Evolutionary conservation across 257 asterid genomes (phyloP).

Genomic region (Solanum sitiens): DNA sequence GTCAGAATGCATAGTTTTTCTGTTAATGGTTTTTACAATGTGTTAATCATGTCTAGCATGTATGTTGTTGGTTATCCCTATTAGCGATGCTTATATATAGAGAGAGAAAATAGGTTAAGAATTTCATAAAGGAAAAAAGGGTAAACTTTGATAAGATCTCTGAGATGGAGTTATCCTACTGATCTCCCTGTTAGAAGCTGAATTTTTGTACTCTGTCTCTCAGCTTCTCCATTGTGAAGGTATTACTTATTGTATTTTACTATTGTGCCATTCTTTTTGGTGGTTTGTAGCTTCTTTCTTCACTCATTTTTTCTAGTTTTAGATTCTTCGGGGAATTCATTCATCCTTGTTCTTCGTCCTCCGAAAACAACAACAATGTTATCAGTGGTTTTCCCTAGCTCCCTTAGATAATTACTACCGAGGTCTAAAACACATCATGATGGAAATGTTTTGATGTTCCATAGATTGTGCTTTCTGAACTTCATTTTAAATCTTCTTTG

Average conservation of each 20-base stretch:
- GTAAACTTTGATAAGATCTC: neutral
- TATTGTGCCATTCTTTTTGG: neutral
- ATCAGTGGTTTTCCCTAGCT: neutral
- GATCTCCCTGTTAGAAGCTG: neutral
- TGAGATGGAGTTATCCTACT: neutral
- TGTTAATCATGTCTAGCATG: neutral
- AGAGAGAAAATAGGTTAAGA: neutral
- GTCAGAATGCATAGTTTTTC: neutral
- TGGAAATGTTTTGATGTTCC: neutral
- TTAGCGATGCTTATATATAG: neutral
- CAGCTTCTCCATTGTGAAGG: neutral
- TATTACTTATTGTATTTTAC: neutral
- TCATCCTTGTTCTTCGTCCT: neutral
- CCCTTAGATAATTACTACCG: neutral
- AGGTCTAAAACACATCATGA: neutral
- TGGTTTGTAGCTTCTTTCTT: neutral
- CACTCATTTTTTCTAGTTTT: neutral
- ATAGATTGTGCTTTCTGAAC: neutral
- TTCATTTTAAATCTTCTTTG: neutral
- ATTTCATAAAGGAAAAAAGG: neutral
- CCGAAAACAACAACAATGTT: neutral
- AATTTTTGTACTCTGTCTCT: neutral
- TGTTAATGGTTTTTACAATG: neutral
- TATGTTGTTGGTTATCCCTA: neutral
- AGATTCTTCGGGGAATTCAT: neutral